Evolutionary conservation across 345 rosid species (phyloP), one percentile per base, ranked within the genome.

Genomic region (Pugionium dolabratum): DNA sequence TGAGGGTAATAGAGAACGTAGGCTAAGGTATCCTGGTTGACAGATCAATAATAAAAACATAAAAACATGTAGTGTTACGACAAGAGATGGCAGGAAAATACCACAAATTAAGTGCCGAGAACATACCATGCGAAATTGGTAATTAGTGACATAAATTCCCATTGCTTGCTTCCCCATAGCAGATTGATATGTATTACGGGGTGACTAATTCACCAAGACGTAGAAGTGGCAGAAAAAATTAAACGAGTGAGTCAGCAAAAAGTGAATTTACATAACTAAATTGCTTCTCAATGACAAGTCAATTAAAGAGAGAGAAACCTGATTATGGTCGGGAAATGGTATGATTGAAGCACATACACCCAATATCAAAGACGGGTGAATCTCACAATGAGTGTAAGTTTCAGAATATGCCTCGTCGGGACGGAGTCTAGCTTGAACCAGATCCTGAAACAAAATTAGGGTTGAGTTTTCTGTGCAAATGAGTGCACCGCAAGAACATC

Each of bases 111-210:
- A 62, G 57, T 35, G 34, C 72, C 58, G 70, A 43, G 44, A 45
- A 28, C 78, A 54, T 75, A 94, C 97, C 97, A 94, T 94, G 46
- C 96, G 90, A 46, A 94, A 94, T 61, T 94, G 99, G 83, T 86
- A 94, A 75, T 94, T 94, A 32, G 99, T 94, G 64, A 94, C 99
- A 59, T 94, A 94, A 43, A 94, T 88, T 68, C 99, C 99, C 97
- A 94, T 90, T 42, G 99, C 97, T 85, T 94, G 99, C 83, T 94
- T 94, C 45, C 99, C 99, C 97, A 94, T 94, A 33, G 99, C 97
- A 44, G 99, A 94, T 76, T 94, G 99, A 74, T 94, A 94, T 1
- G 97, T 94, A 72, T 94, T 94, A 90, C 99, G 96, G 1, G 96
- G 97, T 51, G 99, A 94, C 99, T 94, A 76, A 51, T 36, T 2